phyloP scores from a whole-genome alignment of 2,329 filamentous ascomycete species.

The Hansfordia pulvinata region DNA sequence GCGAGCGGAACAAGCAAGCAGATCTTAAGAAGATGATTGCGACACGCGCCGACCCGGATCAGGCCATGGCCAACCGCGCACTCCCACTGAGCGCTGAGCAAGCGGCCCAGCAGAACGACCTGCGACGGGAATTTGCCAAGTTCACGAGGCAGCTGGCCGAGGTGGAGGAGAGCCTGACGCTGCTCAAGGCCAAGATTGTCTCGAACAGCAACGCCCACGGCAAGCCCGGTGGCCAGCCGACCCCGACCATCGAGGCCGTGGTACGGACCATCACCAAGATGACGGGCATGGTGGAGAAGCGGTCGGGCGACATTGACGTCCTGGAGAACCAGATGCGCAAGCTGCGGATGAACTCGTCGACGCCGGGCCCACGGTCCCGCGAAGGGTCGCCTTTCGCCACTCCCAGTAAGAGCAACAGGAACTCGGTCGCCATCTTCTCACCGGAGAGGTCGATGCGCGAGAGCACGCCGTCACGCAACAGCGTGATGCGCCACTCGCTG shows the following conservation, averaged over 20 bases:
- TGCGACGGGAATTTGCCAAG: constrained; percentile 61
- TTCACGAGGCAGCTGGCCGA: constrained; percentile 65
- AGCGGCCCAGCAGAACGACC: constrained; percentile 66
- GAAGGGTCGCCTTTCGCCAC: constrained; percentile 27
- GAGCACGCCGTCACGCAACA: constrained; percentile 18
- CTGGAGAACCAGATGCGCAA: constrained; percentile 78
- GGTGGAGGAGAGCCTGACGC: constrained; percentile 64
- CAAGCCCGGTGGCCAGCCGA: constrained; percentile 23
- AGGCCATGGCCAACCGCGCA: constrained; percentile 47
- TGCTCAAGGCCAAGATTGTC: constrained; percentile 69
- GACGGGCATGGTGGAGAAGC: constrained; percentile 84
- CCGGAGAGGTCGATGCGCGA: constrained; percentile 24
- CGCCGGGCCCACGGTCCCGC: constrained; percentile 26
- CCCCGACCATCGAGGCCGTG: constrained; percentile 81
- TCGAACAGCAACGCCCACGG: constrained; percentile 35
- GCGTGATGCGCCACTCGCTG: constrained; percentile 25
- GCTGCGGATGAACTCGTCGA: constrained; percentile 39
- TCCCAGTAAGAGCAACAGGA: constrained; percentile 13
- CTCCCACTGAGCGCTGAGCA: constrained; percentile 78
- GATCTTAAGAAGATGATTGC: constrained; percentile 68
- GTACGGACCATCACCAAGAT: constrained; percentile 85
- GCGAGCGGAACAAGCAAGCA: constrained; percentile 61
- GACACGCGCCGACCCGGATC: constrained; percentile 53
- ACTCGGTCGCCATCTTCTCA: constrained; percentile 15
- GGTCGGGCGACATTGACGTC: constrained; percentile 80